phyloP scores from a whole-genome alignment of 2,329 filamentous ascomycete species.

The Mycosphaerella arachidis region DNA sequence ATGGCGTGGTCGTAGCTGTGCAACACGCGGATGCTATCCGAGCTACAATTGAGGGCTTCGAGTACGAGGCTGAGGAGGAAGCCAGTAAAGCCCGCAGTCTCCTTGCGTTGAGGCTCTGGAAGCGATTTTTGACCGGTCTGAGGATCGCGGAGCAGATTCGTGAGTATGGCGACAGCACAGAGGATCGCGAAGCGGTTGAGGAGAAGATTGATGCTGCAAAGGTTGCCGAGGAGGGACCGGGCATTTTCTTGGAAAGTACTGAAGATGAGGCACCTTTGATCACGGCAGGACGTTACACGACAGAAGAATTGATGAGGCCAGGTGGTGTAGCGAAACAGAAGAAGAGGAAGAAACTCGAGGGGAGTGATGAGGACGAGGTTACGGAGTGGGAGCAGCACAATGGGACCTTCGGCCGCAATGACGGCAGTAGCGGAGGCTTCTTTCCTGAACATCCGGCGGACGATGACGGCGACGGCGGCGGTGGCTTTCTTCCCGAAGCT shows the following conservation, averaged over 20 bases:
- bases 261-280: constrained; percentile 15
- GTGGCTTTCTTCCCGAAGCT: constrained; percentile 7
- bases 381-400: constrained; percentile 21
- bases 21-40: constrained; percentile 69
- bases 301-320: constrained; percentile 14
- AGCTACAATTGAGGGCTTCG: constrained; percentile 63
- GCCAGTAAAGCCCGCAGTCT: constrained; percentile 53
- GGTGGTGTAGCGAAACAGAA: constrained; percentile 3
- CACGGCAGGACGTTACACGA: constrained; percentile 22
- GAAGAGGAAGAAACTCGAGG: constrained; percentile 10
- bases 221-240: constrained; percentile 4
- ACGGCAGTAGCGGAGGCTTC: constrained; percentile 24
- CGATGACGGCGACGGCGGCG: constrained; percentile 32
- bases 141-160: constrained; percentile 70
- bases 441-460: constrained; percentile 27
- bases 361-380: constrained; percentile 19
- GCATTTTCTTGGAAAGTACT: constrained; percentile 15
- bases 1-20: constrained; percentile 69
- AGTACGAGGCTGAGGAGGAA: constrained; percentile 59
- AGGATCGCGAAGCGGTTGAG: constrained; percentile 13
- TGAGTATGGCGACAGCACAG: constrained; percentile 39
- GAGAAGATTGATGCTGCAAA: constrained; percentile 2
- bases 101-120: constrained; percentile 54
- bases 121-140: constrained; percentile 57
- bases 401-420: constrained; percentile 25